Evolutionary conservation across 108 stramenopile species (phyloP), one percentile per base, ranked within the genome.

Genomic region (Pseudonitzschia multiseries): DNA sequence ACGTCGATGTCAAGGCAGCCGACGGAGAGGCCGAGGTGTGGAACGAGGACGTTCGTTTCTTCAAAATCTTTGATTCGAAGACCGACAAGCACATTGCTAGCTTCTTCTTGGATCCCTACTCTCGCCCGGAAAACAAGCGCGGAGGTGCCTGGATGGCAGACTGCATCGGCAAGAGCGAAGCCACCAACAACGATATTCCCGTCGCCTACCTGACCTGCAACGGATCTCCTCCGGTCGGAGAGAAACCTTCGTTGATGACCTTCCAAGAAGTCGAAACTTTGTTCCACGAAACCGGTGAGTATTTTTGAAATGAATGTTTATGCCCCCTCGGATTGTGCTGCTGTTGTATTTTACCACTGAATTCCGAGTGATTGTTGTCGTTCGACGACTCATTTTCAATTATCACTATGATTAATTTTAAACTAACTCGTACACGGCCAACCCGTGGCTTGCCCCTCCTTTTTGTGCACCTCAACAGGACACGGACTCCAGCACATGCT

Each of bases 191-290:
- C 48, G 88, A 94, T 40, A 76, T 89, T 54, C 98, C 99, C 5
- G 97, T 98, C 17, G 99, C 99, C 1, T 97, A 99, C 84, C 74
- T 99, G 64, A 98, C 97, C 9, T 98, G 98, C 92, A 99, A 99
- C 68, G 98, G 97, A n/a, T 92, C 93, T 43, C 97, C 98, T 29
- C 99, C 98, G 17, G 93, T 98, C 18, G 97, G 90, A 21, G 86
- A 91, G 42, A 94, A 86, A 70, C 99, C 99, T 21, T 91, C 91
- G 52, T 92, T 99, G 65, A 98, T 99, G 99, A 97, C 98, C 9
- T 99, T 99, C 79, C 81, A 91, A 20, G 97, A 99, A 79, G 98
- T 98, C 27, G 94, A 97, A 71, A 99, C 99, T 13, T 83, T 99
- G 43, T 98, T 98, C 76, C 99, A 99, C 60, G 99, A 99, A 77